Evolutionary conservation across 139 green algal species (phyloP), one percentile per base, ranked within the genome.

Genomic region (Ettlia oleoabundans): DNA sequence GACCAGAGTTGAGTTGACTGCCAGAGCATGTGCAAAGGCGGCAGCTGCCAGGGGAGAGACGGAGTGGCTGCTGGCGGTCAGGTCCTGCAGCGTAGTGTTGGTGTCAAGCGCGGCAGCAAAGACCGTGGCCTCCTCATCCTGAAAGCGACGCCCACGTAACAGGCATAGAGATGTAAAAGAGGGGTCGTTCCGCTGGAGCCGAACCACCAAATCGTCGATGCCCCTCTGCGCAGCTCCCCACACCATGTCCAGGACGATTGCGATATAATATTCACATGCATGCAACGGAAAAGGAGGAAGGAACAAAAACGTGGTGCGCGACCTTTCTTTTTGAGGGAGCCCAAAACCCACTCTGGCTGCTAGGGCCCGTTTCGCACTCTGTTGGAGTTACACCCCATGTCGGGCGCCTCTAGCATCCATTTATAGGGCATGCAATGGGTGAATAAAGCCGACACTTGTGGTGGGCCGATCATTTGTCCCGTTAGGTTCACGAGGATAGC

Each of bases 1-100:
- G 35, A 22, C 8, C 2, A 88, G 67, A 18, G 55, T 75, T 26
- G 21, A 0, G 33, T 74, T 86, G 26, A 42, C 22, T 22, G 66
- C 40, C 22, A 88, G 67, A 24, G 47, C 55, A 10, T 8, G 18
- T 24, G 58, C 65, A 51, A 86, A 33, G 10, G 42, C 43, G n/a
- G 52, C 55, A 42, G 80, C 67, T 3, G 76, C 55, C 18, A 33
- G 18, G 30, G 84, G 21, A 10, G 43, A 40, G 8, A 88, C 40
- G 61, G 67, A 32, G 37, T 90, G 86, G 38, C 67, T 52, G 43
- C 41, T 75, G n/a, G 84, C 32, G 41, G 55, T 77, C 35, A 90
- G 76, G 38, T 87, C 80, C 28, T 51, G 76, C 52, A 90, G 77
- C 24, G 18, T 30, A 1, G 75, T 76, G 76, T 78, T 84, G n/a